phyloP scores from a whole-genome alignment of 768 basidiomycete genomes.

The Rhodocollybia butyracea region DNA sequence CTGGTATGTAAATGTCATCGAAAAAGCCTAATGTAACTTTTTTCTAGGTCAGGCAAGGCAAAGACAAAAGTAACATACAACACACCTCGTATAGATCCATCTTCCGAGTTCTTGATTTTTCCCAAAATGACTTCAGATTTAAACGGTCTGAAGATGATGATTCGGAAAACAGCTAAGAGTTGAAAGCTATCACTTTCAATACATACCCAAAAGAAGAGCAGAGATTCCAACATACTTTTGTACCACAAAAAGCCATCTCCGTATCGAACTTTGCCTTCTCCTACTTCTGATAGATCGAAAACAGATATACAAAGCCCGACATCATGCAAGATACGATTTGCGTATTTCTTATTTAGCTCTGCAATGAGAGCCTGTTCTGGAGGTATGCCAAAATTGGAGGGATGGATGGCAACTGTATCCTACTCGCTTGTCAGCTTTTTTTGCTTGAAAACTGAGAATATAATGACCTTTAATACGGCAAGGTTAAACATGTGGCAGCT shows the following conservation, averaged over 20 bases:
- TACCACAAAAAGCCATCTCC: constrained; percentile 96
- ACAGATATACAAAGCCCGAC: constrained; percentile 90
- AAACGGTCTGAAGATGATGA: constrained; percentile 92
- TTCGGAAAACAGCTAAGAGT: constrained; percentile 72
- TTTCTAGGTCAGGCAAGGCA: not conserved
- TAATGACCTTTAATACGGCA: constrained; percentile 38
- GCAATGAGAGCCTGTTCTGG: constrained; percentile 76
- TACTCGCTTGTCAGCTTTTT: constrained; percentile 32
- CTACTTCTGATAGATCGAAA: constrained; percentile 81
- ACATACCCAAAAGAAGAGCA: not conserved
- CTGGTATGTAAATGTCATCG: constrained; percentile 87
- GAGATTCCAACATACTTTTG: constrained; percentile 62
- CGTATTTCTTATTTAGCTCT: constrained; percentile 93
- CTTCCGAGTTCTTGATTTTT: constrained; percentile 83
- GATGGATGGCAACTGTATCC: constrained; percentile 91
- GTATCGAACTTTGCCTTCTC: constrained; percentile 91
- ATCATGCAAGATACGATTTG: constrained; percentile 86
- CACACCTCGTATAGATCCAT: constrained; percentile 81
- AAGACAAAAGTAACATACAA: constrained; percentile 7
- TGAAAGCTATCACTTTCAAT: not conserved
- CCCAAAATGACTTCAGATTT: constrained; percentile 86
- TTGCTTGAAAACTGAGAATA: too few relatives aligned
- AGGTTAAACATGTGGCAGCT: constrained; percentile 52
- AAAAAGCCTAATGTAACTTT: constrained; percentile 89
- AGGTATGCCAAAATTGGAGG: constrained; percentile 78